Percentiles rank a stretch among this genome's conserved stretches.
These are phyloP conservation scores for Pistacia atlantica DNA, from an alignment of 345 rosid genomes.

Conservation along the genomic window DNA sequence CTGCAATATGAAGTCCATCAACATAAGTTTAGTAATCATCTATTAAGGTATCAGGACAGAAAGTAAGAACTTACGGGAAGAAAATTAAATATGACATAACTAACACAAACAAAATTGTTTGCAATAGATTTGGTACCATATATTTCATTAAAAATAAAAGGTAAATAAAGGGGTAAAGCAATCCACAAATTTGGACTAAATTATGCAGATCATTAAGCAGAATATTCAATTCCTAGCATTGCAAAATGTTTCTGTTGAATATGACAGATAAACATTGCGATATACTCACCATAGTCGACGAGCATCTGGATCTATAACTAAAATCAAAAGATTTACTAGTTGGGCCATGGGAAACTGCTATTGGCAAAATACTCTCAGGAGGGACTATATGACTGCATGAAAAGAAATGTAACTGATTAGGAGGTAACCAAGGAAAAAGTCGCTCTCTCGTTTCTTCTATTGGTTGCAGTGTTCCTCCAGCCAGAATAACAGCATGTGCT, in stretches of 20 bases:
- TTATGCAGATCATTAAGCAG: background rate
- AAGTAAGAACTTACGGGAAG: background rate
- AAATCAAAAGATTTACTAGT: slow-evolving; percentile 82
- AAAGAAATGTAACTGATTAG: slow-evolving; percentile 69
- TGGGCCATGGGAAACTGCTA: slow-evolving; percentile 85
- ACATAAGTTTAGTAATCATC: background rate
- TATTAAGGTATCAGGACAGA: background rate
- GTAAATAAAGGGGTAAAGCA: background rate
- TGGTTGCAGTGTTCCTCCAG: slow-evolving; percentile 97
- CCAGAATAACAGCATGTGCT: slow-evolving; percentile 81
- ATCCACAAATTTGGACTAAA: background rate
- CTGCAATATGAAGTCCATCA: slow-evolving; percentile 43
- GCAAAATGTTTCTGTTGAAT: background rate
- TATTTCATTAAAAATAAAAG: background rate
- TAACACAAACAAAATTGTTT: slow-evolving; percentile 6
- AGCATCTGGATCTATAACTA: slow-evolving; percentile 80
- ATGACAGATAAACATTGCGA: slow-evolving; percentile 13
- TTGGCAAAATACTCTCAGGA: slow-evolving; percentile 75
- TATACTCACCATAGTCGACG: slow-evolving; percentile 54
- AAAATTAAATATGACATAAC: background rate
- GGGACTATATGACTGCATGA: slow-evolving; percentile 92
- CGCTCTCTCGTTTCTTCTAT: slow-evolving; percentile 92
- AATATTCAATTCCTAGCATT: background rate
- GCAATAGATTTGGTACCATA: background rate
- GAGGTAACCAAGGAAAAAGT: slow-evolving; percentile 83